Conservation (phyloP, 169 alveolate species). For the Eimeria maxima region DNA sequence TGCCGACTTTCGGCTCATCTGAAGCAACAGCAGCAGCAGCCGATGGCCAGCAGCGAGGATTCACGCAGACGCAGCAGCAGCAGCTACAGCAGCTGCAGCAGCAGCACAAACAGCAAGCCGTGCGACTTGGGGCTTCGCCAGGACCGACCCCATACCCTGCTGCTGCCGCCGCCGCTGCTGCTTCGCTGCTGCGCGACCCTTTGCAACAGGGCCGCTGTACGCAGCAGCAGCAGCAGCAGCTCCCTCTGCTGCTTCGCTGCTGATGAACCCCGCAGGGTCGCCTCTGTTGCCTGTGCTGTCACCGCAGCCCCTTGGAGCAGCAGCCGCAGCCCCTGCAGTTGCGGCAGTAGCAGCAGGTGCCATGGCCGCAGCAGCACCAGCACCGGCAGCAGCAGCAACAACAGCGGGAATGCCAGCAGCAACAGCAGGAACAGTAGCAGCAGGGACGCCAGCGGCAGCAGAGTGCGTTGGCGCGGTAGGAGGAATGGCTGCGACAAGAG, state of each 20-base stretch:
- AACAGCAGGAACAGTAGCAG: slow-evolving; percentile 36
- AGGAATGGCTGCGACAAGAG: not conserved
- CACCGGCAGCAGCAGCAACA: slow-evolving; percentile 2
- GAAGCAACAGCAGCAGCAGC: slow-evolving; percentile 49
- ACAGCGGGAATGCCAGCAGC: not conserved
- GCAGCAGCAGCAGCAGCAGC: slow-evolving; percentile 63
- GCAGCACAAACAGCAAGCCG: slow-evolving; percentile 41
- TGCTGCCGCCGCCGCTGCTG: slow-evolving; percentile 3
- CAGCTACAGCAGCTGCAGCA: slow-evolving; percentile 62
- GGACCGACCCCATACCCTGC: not conserved
- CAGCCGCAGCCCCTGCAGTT: slow-evolving; percentile 7
- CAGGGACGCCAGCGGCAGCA: not conserved
- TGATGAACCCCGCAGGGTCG: not conserved
- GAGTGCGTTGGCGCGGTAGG: not conserved
- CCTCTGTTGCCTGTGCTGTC: slow-evolving; percentile 28
- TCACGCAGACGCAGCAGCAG: slow-evolving; percentile 31
- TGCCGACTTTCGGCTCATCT: not conserved
- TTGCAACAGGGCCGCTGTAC: slow-evolving; percentile 48
- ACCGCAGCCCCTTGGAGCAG: not conserved
- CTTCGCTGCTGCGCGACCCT: slow-evolving; percentile 34
- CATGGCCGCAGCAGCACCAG: not conserved
- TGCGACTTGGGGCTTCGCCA: slow-evolving; percentile 30
- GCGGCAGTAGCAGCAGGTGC: not conserved
- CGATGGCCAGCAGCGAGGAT: slow-evolving; percentile 20
- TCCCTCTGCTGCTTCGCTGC: slow-evolving; percentile 28